A percentile compares a stretch with the other conserved stretches of the same genome.
Conservation (phyloP, 2,329 filamentous ascomycete species). For the Meredithiella fracta region DNA sequence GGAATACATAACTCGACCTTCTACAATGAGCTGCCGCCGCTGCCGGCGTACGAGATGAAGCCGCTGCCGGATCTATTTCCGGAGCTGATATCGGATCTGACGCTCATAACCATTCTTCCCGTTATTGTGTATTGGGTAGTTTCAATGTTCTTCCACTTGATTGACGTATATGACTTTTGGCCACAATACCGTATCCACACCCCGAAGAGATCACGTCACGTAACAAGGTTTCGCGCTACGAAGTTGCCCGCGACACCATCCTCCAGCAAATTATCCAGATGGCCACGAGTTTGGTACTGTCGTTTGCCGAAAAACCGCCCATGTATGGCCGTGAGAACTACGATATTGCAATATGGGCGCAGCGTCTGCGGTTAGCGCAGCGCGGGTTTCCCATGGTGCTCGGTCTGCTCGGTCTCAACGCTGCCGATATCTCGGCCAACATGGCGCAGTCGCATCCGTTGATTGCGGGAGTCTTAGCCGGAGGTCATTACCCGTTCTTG, state of each 20-base stretch:
- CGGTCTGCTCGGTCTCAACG: constrained; percentile 58
- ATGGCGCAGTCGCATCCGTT: constrained; percentile 54
- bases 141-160: constrained; percentile 71
- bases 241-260: constrained; percentile 80
- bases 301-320: constrained; percentile 56
- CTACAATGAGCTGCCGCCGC: constrained; percentile 55
- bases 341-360: constrained; percentile 81
- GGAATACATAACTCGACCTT: constrained; percentile 34
- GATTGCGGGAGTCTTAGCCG: constrained; percentile 58
- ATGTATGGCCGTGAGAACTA: constrained; percentile 65
- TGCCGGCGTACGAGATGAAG: constrained; percentile 63
- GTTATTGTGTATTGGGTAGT: constrained; percentile 77
- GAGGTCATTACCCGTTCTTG: constrained; percentile 64
- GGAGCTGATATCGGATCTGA: constrained; percentile 59
- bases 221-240: constrained; percentile 70
- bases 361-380: constrained; percentile 62
- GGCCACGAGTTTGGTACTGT: constrained; percentile 48
- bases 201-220: constrained; percentile 77
- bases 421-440: constrained; percentile 57
- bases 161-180: constrained; percentile 74
- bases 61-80: constrained; percentile 56
- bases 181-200: constrained; percentile 89
- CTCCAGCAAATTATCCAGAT: constrained; percentile 86
- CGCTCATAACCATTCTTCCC: constrained; percentile 58
- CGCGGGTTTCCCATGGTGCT: constrained; percentile 59